These are phyloP conservation scores for Agaricales sp. DNA, from an alignment of 1,284 basidiomycete genomes.

Conservation along the genomic window DNA sequence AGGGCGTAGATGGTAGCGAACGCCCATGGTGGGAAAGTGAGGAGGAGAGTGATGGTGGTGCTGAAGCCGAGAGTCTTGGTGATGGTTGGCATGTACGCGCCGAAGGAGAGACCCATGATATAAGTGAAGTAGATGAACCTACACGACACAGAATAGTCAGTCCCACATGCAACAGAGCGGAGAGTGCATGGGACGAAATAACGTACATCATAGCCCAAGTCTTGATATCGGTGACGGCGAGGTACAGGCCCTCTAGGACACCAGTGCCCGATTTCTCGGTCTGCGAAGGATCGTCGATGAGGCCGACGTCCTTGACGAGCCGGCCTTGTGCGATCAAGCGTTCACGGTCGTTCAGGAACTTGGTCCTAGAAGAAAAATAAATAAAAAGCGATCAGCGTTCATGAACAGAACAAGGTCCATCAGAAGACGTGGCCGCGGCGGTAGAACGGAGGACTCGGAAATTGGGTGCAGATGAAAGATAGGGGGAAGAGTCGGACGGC, in stretches of 20 bases:
- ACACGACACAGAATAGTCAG: background rate
- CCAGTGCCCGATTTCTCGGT: conserved; percentile 11
- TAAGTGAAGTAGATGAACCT: conserved; percentile 15
- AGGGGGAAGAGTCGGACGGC: too few relatives aligned
- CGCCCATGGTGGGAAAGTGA: conserved; percentile 17
- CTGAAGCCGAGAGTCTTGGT: conserved; percentile 17
- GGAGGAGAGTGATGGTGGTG: conserved; percentile 15
- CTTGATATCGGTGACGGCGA: conserved; percentile 31
- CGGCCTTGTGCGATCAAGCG: conserved; percentile 12
- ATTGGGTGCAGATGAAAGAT: too few relatives aligned
- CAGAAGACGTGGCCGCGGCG: too few relatives aligned
- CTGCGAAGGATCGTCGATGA: conserved; percentile 12
- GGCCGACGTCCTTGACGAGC: conserved; percentile 11
- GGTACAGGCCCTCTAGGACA: conserved; percentile 18
- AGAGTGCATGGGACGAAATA: conserved; percentile 5
- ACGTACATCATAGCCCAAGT: conserved; percentile 22
- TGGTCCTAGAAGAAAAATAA: conserved; percentile 7
- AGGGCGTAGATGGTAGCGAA: conserved; percentile 13
- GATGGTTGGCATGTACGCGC: conserved; percentile 23
- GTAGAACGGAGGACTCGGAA: too few relatives aligned
- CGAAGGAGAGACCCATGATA: conserved; percentile 19
- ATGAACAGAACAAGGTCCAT: background rate
- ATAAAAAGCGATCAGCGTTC: background rate
- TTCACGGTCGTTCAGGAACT: conserved; percentile 11
- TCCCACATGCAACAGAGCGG: background rate